Percentiles rank a stretch among this genome's conserved stretches.
Evolutionary conservation across 805 yeast species (phyloP).

Genomic region (Wickerhamiella azyma): DNA sequence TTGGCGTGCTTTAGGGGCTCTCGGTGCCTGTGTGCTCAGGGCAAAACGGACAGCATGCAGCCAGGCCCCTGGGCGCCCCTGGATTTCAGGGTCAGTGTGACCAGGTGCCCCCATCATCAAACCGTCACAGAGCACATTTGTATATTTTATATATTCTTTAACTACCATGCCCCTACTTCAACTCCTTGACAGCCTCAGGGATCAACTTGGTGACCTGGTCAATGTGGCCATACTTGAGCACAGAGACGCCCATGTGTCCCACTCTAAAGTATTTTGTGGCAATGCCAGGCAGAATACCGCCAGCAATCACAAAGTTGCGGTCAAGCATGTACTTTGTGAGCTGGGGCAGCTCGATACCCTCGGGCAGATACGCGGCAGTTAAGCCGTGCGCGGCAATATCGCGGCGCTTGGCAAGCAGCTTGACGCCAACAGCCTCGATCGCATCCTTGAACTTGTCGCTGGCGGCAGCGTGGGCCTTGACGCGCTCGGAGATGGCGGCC

Average conservation of each 20-base stretch:
- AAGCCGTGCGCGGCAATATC: slow-evolving; percentile 74
- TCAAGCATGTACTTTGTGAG: slow-evolving; percentile 42
- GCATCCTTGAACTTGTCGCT: slow-evolving; percentile 53
- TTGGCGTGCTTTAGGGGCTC: too few relatives aligned
- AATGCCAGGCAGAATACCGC: slow-evolving; percentile 76
- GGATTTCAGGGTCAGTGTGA: too few relatives aligned
- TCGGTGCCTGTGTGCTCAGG: too few relatives aligned
- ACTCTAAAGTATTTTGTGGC: slow-evolving; percentile 76
- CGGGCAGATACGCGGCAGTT: slow-evolving; percentile 74
- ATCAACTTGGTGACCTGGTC: slow-evolving; percentile 37
- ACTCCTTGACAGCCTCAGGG: slow-evolving; percentile 22
- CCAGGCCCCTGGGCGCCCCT: too few relatives aligned
- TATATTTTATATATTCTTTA: too few relatives aligned
- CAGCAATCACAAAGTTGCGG: slow-evolving; percentile 68
- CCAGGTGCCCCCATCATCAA: too few relatives aligned
- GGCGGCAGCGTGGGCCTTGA: slow-evolving; percentile 46
- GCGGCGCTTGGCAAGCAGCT: slow-evolving; percentile 47
- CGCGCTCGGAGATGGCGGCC: slow-evolving; percentile 41
- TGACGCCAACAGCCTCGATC: slow-evolving; percentile 46
- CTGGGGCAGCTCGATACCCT: slow-evolving; percentile 53
- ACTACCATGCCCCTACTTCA: too few relatives aligned
- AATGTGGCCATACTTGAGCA: slow-evolving; percentile 45
- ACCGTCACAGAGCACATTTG: too few relatives aligned
- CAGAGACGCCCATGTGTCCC: slow-evolving; percentile 91
- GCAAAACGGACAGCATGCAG: too few relatives aligned